Conservation (phyloP, 306 rosid genomes). For the Vigna unguiculata region DNA sequence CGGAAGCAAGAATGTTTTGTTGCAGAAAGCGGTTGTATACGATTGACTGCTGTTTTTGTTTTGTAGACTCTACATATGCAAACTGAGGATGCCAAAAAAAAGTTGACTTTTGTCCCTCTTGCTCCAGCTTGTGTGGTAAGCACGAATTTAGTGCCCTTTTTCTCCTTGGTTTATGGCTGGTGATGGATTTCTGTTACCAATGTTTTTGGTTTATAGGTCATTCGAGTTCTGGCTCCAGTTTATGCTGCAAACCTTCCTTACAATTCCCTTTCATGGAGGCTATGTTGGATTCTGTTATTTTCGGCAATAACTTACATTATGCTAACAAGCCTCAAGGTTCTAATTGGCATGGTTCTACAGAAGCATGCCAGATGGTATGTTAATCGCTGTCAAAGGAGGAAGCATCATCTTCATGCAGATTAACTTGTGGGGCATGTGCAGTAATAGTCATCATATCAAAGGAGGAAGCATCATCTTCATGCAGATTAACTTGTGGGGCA, state of each 20-base stretch:
- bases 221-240: slow-evolving; percentile 88
- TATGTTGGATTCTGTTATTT: slow-evolving; percentile 63
- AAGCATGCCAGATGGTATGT: slow-evolving; percentile 87
- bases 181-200: slow-evolving; percentile 1
- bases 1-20: neutral
- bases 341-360: slow-evolving; percentile 71
- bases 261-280: slow-evolving; percentile 70
- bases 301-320: slow-evolving; percentile 68
- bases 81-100: slow-evolving; percentile 67
- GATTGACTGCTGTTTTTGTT: slow-evolving; percentile 35
- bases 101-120: slow-evolving; percentile 82
- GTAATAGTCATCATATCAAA: slow-evolving; percentile 34
- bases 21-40: slow-evolving; percentile 9
- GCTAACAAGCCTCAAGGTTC: slow-evolving; percentile 89
- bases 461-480: slow-evolving; percentile 76
- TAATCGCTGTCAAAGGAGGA: slow-evolving; percentile 76
- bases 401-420: slow-evolving; percentile 75
- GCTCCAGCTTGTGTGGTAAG: slow-evolving; percentile 99
- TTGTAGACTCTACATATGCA: slow-evolving; percentile 73
- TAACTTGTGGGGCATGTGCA: slow-evolving; percentile 33
- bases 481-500: slow-evolving; percentile 50
- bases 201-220: slow-evolving; percentile 56
- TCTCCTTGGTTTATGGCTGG: neutral
- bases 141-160: slow-evolving; percentile 11
- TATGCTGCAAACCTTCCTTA: slow-evolving; percentile 79